These are phyloP conservation scores for Fusarium cicatricum DNA, from an alignment of 2,329 filamentous ascomycete species.

Conservation along the genomic window DNA sequence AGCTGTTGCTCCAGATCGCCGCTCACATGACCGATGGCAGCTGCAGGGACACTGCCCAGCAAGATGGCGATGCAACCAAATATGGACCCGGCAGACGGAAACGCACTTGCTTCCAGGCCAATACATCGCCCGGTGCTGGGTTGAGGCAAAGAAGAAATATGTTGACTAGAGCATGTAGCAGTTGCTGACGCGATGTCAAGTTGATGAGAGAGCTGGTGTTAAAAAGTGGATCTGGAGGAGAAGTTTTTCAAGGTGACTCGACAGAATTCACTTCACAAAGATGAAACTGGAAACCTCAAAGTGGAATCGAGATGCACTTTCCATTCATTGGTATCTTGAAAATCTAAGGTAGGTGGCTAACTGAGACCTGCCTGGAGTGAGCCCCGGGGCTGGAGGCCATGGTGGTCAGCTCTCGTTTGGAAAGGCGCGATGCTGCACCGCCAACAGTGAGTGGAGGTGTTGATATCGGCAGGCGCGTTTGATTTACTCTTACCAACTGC, in stretches of 20 bases:
- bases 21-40: constrained; percentile 38
- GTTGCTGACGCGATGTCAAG: too few species aligned
- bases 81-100: background rate
- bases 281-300: too few species aligned
- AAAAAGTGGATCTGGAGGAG: background rate
- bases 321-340: too few species aligned
- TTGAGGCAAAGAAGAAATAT: background rate
- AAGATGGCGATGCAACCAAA: constrained; percentile 4
- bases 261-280: too few species aligned
- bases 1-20: constrained; percentile 8
- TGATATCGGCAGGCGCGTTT: constrained; percentile 20
- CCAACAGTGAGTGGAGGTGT: background rate
- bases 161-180: background rate
- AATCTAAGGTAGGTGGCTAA: background rate
- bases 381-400: background rate
- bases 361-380: background rate
- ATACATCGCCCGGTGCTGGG: background rate
- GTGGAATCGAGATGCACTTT: too few species aligned
- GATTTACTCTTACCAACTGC: constrained; percentile 19
- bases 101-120: background rate
- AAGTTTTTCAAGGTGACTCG: too few species aligned
- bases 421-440: background rate
- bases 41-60: constrained; percentile 31
- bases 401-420: background rate
- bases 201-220: background rate